phyloP scores from a whole-genome alignment of 75 land plant species.

The Selaginella moellendorffii region DNA sequence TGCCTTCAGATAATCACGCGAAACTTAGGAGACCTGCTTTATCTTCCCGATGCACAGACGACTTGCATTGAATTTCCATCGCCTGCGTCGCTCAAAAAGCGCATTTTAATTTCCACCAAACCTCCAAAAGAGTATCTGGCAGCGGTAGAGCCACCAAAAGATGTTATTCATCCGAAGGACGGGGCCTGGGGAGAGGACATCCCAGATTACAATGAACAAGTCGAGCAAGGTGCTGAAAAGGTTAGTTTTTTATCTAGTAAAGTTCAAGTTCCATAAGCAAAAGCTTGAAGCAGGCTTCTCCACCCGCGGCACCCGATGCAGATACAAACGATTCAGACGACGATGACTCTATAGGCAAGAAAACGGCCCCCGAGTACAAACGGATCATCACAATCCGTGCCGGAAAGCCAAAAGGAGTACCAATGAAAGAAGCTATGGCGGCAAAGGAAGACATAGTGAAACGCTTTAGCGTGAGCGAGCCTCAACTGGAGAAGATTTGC shows the following conservation, averaged over 20 bases:
- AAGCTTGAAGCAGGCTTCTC: neutral
- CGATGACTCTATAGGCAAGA: neutral
- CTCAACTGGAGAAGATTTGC: conserved; percentile 34
- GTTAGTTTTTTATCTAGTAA: no score
- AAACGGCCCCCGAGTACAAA: conserved; percentile 36
- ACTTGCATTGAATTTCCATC: conserved; percentile 45
- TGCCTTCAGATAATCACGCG: conserved; percentile 37
- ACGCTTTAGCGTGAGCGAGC: conserved; percentile 61
- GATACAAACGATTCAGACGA: conserved; percentile 17
- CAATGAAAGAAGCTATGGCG: conserved; percentile 20
- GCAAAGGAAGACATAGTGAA: conserved; percentile 29
- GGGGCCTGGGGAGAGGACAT: conserved; percentile 28
- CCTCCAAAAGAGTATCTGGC: conserved; percentile 69
- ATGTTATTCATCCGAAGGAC: conserved; percentile 11
- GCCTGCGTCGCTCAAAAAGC: conserved; percentile 47
- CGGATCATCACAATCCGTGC: conserved; percentile 53
- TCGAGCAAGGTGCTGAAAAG: neutral
- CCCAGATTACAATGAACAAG: neutral
- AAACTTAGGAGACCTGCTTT: conserved; percentile 47
- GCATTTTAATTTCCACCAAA: conserved; percentile 66
- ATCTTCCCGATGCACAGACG: conserved; percentile 21
- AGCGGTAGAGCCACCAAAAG: conserved; percentile 3
- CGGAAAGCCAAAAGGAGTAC: conserved; percentile 34
- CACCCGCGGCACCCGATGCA: conserved; percentile 15
- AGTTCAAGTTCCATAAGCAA: no score